phyloP scores from a whole-genome alignment of 805 yeast genomes.

The Helenozyma rhizophorensis region DNA sequence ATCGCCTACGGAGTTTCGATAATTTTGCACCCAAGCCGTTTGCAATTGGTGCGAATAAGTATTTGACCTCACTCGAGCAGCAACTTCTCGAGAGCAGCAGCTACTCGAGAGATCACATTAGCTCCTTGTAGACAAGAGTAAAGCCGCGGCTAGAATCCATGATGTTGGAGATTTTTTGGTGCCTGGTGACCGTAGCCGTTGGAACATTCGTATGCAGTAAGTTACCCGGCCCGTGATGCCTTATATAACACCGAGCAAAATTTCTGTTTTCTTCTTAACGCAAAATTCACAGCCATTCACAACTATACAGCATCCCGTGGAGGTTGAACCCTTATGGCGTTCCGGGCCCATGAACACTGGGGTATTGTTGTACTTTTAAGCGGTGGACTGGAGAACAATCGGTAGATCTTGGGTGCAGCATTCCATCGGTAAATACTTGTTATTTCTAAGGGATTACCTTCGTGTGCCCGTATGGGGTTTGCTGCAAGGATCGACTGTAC shows the following conservation, averaged over 20 bases:
- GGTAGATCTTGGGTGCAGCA: slow-evolving; percentile 74
- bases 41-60: too few species aligned
- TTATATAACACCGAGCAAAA: slow-evolving; percentile 14
- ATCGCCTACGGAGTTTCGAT: too few species aligned
- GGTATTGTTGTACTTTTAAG: slow-evolving; percentile 44
- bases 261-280: slow-evolving; percentile 38
- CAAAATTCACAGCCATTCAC: slow-evolving; percentile 63
- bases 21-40: too few species aligned
- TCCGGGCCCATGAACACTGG: slow-evolving; percentile 67
- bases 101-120: too few species aligned
- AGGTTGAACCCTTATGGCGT: slow-evolving; percentile 66
- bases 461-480: slow-evolving; percentile 72
- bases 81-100: too few species aligned
- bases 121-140: too few species aligned
- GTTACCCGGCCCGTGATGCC: slow-evolving; percentile 26
- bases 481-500: slow-evolving; percentile 63
- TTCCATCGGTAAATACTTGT: slow-evolving; percentile 47
- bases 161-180: too few species aligned
- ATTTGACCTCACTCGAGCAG: too few species aligned
- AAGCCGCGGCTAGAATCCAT: too few species aligned
- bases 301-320: slow-evolving; percentile 60
- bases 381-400: slow-evolving; percentile 59
- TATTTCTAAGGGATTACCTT: slow-evolving; percentile 65
- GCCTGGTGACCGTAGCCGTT: too few species aligned
- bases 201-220: too few species aligned